Percentiles rank a stretch among this genome's conserved stretches.
Conservation (phyloP, 495 filamentous ascomycete genomes). For the Aspergillus sclerotioniger region DNA sequence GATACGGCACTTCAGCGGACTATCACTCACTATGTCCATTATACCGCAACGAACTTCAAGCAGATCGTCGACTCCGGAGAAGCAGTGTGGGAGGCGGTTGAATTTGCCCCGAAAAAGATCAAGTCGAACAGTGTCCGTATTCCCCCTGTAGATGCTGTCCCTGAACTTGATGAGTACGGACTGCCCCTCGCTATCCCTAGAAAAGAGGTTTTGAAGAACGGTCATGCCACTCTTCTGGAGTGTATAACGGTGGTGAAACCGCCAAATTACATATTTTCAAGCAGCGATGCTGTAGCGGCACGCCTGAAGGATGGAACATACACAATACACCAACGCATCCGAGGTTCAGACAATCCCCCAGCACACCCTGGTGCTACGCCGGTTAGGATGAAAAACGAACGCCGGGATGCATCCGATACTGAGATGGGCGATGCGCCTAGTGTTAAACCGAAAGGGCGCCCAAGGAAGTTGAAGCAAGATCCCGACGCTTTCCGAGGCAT, state of each 20-base stretch:
- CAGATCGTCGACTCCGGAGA: constrained; percentile 55
- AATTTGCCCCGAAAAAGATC: constrained; percentile 37
- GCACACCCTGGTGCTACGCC: constrained; percentile 5
- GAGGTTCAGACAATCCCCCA: not conserved
- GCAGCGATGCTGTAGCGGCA: constrained; percentile 32
- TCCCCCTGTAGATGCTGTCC: constrained; percentile 35
- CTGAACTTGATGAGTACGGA: constrained; percentile 53
- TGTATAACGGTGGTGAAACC: constrained; percentile 35
- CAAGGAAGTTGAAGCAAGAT: constrained; percentile 17
- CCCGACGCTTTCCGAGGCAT: constrained; percentile 26
- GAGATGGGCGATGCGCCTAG: constrained; percentile 4
- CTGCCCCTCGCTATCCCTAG: constrained; percentile 37
- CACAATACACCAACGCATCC: not conserved
- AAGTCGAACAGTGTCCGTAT: constrained; percentile 29
- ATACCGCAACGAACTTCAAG: constrained; percentile 54
- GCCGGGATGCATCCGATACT: constrained; percentile 6
- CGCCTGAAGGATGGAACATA: constrained; percentile 29
- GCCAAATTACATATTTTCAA: constrained; percentile 30
- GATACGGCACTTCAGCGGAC: constrained; percentile 56
- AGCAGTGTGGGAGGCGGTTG: constrained; percentile 58
- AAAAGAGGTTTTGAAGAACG: constrained; percentile 37
- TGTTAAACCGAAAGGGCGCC: not conserved
- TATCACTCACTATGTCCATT: constrained; percentile 57
- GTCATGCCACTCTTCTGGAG: constrained; percentile 47
- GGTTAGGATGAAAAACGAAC: constrained; percentile 5